Conservation (phyloP, 495 filamentous ascomycete genomes). For the Ramalina intermedia region DNA sequence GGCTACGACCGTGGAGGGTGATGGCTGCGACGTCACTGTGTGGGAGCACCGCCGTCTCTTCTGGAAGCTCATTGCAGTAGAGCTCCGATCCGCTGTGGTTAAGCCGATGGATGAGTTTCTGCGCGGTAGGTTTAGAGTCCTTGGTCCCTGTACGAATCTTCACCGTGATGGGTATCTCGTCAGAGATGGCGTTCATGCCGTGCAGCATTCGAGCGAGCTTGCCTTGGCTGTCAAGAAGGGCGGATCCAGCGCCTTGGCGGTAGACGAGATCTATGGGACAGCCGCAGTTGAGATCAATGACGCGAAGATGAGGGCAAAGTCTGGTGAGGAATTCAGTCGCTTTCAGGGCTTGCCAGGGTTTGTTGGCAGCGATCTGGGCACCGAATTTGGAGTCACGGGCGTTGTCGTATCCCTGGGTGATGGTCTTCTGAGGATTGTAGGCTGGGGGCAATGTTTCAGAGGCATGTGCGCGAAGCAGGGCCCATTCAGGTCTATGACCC, state of each 20-base stretch:
- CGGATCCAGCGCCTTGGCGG: slow-evolving; percentile 78
- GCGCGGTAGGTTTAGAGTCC: slow-evolving; percentile 62
- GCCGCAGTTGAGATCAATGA: slow-evolving; percentile 91
- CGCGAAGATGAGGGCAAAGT: slow-evolving; percentile 64
- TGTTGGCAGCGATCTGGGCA: slow-evolving; percentile 80
- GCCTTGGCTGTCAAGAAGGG: slow-evolving; percentile 66
- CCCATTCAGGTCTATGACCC: slow-evolving; percentile 85
- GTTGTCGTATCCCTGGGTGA: slow-evolving; percentile 54
- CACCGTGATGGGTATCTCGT: slow-evolving; percentile 74
- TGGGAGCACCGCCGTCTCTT: too few species aligned
- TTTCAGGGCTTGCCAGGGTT: slow-evolving; percentile 75
- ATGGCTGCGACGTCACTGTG: slow-evolving; percentile 70
- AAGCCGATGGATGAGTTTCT: slow-evolving; percentile 70
- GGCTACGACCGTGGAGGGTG: slow-evolving; percentile 82
- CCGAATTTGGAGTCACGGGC: slow-evolving; percentile 75
- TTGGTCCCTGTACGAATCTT: slow-evolving; percentile 90
- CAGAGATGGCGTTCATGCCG: slow-evolving; percentile 86
- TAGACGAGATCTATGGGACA: slow-evolving; percentile 92
- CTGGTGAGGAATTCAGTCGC: slow-evolving; percentile 65
- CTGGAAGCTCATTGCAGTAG: slow-evolving; percentile 37
- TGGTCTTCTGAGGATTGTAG: slow-evolving; percentile 22
- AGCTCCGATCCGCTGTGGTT: slow-evolving; percentile 61
- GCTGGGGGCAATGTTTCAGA: slow-evolving; percentile 57
- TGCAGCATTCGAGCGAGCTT: slow-evolving; percentile 85
- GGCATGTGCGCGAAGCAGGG: slow-evolving; percentile 77